phyloP scores from a whole-genome alignment of 2,329 filamentous ascomycete genomes.

The Calonectria henricotiae region DNA sequence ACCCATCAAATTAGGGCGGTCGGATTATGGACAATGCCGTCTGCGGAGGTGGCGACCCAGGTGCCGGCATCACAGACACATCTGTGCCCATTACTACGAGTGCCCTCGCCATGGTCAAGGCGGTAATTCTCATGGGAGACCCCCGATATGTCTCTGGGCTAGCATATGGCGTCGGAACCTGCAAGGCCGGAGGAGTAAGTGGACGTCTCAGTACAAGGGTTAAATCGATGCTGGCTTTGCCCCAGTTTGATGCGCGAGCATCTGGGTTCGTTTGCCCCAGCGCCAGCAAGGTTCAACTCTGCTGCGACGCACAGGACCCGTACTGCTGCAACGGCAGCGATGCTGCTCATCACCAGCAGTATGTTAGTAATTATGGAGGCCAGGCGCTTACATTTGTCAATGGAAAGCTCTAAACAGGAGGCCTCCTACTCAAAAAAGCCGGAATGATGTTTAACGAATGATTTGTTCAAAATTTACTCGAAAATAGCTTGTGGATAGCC shows the following conservation, averaged over 20 bases:
- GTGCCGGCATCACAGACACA: conserved; percentile 63
- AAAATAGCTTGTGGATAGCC: neutral
- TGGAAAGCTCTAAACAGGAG: conserved; percentile 51
- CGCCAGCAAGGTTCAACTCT: conserved; percentile 72
- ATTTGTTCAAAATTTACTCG: neutral
- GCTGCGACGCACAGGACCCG: conserved; percentile 76
- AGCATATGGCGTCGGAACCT: conserved; percentile 75
- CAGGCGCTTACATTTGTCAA: conserved; percentile 75
- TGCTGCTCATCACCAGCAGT: conserved; percentile 74
- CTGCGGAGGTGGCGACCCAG: conserved; percentile 72
- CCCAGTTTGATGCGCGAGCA: conserved; percentile 74
- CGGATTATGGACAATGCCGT: conserved; percentile 77
- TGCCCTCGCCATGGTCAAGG: conserved; percentile 73
- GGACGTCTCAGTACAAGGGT: accelerated
- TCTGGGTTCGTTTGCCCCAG: conserved; percentile 72
- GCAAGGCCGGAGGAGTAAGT: conserved; percentile 71
- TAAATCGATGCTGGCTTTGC: neutral
- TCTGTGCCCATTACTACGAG: conserved; percentile 62
- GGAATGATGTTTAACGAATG: neutral
- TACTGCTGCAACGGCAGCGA: conserved; percentile 79
- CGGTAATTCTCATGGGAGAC: conserved; percentile 77
- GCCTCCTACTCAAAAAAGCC: neutral
- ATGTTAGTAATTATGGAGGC: conserved; percentile 75
- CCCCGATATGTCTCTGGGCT: conserved; percentile 72
- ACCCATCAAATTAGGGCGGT: conserved; percentile 63